These are phyloP conservation scores for Chlamydomonas asymmetrica DNA, from an alignment of 139 green algal genomes.

Conservation along the genomic window DNA sequence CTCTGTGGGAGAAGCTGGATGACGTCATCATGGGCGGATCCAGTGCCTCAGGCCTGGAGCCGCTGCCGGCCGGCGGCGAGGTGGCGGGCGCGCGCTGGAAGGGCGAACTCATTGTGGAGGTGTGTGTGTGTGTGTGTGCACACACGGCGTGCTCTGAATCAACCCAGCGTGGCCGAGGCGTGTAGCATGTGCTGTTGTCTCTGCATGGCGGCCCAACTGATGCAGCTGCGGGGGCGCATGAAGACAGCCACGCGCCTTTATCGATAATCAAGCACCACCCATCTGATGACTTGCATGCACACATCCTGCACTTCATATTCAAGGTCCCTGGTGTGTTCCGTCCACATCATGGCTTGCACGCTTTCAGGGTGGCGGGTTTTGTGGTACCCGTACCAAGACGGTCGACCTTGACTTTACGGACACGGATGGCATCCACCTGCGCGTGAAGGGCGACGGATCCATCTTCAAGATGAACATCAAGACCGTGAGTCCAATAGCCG, in stretches of 20 bases:
- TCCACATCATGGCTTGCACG: no score
- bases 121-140: constrained; percentile 15
- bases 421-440: constrained; percentile 66
- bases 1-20: constrained; percentile 64
- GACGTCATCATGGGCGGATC: constrained; percentile 83
- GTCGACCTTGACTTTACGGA: constrained; percentile 39
- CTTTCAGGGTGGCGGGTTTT: constrained; percentile 93
- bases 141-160: no score
- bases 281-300: no score
- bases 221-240: no score
- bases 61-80: constrained; percentile 3
- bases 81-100: constrained; percentile 66
- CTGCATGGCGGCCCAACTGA: background rate
- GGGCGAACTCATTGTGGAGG: constrained; percentile 73
- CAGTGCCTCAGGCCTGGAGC: constrained; percentile 31
- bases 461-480: constrained; percentile 93
- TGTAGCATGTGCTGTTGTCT: constrained; percentile 2
- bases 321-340: no score
- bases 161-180: no score
- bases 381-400: constrained; percentile 63
- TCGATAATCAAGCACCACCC: no score
- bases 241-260: no score
- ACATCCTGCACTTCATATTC: no score
- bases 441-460: constrained; percentile 74
- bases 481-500: no score